Evolutionary conservation across 345 rosid species (phyloP), one percentile per base, ranked within the genome.

Genomic region (Hirschfeldia incana): DNA sequence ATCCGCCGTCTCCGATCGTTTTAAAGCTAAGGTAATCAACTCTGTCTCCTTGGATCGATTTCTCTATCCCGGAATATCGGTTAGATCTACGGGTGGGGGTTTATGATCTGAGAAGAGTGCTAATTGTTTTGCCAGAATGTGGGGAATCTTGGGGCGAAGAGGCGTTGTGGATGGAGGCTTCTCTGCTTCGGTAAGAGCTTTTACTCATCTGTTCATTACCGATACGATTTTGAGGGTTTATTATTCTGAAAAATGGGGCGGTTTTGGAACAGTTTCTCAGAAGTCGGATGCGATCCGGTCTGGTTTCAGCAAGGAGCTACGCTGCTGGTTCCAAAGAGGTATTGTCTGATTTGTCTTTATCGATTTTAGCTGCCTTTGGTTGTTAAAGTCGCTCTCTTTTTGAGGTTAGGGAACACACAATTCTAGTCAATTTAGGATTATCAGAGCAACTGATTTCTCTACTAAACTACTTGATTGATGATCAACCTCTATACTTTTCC

Each of bases 321-420:
- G 86, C 98, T 6, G 84, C 94, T 67, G 90, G 86, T 7, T 82
- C 85, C 0, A 94, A 89, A 85, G 88, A 89, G 93, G 98, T 91
- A 66, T 44, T 33, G 5, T 46, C 26, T 21, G 21, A 21, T 21
- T 21, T 21, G 21, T 21, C 21, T 21, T 21, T 21, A 21, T 21
- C 21, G 21, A 21, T 21, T 21, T 21, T 21, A 21, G 21, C 21
- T 21, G 21, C 21, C 21, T 21, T 21, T 21, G 21, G 21, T 21
- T 21, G 21, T 21, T 21, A 21, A 21, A 21, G 21, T 21, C 21
- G 21, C 21, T 21, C 21, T 64, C 67, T 15, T 33, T 33, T 33
- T 5, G 5, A 6, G 37, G 5, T 36, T 36, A 36, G 42, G 36
- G 71, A 78, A 65, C 49, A 30, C 16, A 2, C 3, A 21, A 57